These are phyloP conservation scores for Trichoderma orchidacearum DNA, from an alignment of 495 filamentous ascomycete species.

Conservation along the genomic window DNA sequence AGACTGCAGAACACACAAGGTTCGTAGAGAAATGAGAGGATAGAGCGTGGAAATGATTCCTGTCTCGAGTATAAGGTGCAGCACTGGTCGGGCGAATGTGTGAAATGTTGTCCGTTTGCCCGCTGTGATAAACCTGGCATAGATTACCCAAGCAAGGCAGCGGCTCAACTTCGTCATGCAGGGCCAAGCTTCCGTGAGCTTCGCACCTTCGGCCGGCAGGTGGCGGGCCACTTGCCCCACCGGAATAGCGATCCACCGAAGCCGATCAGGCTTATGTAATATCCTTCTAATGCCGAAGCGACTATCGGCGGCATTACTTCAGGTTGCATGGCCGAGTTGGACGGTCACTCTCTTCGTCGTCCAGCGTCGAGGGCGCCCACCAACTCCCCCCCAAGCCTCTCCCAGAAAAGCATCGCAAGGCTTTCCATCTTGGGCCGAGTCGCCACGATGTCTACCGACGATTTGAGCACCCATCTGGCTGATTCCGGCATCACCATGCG, in stretches of 20 bases:
- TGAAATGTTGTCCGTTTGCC: neutral
- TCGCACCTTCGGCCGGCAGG: neutral
- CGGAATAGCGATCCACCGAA: constrained; percentile 1
- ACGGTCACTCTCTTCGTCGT: neutral
- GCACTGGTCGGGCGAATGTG: too few relatives aligned
- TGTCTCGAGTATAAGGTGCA: too few relatives aligned
- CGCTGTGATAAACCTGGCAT: neutral
- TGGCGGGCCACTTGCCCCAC: neutral
- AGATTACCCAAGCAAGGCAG: neutral
- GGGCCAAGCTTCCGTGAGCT: neutral
- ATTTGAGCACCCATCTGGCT: constrained; percentile 48
- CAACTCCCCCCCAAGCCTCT: too few relatives aligned
- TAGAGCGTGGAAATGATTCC: neutral
- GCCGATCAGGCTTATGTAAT: neutral
- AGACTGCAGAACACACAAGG: neutral
- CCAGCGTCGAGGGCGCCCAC: neutral
- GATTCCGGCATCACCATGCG: constrained; percentile 75
- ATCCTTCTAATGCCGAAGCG: neutral
- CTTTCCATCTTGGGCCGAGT: constrained; percentile 2
- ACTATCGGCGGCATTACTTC: neutral
- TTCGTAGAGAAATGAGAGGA: constrained; percentile 4
- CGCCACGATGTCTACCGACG: constrained; percentile 29
- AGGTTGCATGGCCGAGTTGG: too few relatives aligned
- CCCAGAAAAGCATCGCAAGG: neutral
- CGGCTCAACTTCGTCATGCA: neutral